phyloP scores from a whole-genome alignment of 2,329 filamentous ascomycete genomes.

The Raffaelea arxii region DNA sequence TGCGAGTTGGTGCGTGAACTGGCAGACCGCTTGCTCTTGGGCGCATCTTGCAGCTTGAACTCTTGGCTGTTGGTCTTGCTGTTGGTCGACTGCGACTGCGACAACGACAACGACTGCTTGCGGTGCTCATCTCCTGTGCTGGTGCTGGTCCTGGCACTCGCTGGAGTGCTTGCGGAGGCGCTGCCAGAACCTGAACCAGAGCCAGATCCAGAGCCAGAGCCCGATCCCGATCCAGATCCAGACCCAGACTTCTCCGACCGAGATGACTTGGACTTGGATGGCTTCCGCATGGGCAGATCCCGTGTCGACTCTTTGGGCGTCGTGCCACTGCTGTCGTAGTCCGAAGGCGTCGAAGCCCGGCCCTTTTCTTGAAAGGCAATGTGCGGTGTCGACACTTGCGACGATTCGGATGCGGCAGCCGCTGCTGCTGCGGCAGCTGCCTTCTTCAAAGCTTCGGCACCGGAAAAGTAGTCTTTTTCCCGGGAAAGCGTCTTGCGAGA shows the following conservation, averaged over 20 bases:
- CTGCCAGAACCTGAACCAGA: constrained; percentile 20
- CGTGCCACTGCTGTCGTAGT: constrained; percentile 39
- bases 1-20: constrained; percentile 35
- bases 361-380: constrained; percentile 86
- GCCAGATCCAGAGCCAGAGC: too few relatives aligned
- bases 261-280: constrained; percentile 38
- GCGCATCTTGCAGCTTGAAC: constrained; percentile 75
- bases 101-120: too few relatives aligned
- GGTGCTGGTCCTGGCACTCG: too few relatives aligned
- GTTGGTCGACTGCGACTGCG: too few relatives aligned
- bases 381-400: constrained; percentile 61
- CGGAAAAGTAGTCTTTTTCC: constrained; percentile 48
- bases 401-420: too few relatives aligned
- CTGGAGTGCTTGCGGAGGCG: constrained; percentile 18
- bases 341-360: constrained; percentile 48
- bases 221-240: too few relatives aligned
- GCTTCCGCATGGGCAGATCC: constrained; percentile 37
- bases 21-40: constrained; percentile 46
- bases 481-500: constrained; percentile 43
- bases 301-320: constrained; percentile 40
- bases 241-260: constrained; percentile 23
- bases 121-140: constrained; percentile 27
- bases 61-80: constrained; percentile 43
- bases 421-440: too few relatives aligned
- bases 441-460: constrained; percentile 22